phyloP scores from a whole-genome alignment of 257 asterid species.

The Solanum ossicruentum region DNA sequence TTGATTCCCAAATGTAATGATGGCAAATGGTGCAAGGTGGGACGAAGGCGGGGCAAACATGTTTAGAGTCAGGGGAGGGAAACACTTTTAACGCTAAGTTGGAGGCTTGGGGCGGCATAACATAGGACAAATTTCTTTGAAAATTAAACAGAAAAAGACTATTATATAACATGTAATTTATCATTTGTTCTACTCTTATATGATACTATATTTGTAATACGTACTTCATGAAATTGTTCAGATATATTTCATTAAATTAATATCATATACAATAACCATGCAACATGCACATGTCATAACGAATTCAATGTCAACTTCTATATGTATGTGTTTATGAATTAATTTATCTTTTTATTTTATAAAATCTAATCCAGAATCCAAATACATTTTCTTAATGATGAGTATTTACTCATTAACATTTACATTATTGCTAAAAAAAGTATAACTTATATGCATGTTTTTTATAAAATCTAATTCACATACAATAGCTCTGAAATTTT shows the following conservation, averaged over 20 bases:
- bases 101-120: neutral
- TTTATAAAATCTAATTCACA: neutral
- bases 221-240: neutral
- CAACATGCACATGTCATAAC: neutral
- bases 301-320: neutral
- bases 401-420: neutral
- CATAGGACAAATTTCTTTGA: neutral
- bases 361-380: neutral
- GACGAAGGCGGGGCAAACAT: neutral
- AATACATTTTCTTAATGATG: neutral
- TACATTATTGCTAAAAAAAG: neutral
- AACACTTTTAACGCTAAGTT: neutral
- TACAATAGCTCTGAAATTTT: neutral
- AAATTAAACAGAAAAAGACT: neutral
- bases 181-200: neutral
- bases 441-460: neutral
- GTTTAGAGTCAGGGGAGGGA: neutral
- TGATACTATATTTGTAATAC: neutral
- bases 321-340: neutral
- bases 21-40: neutral
- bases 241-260: neutral
- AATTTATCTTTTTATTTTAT: too few relatives aligned
- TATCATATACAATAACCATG: neutral
- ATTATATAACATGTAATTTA: neutral
- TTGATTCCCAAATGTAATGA: neutral